Conservation (phyloP, 768 basidiomycete genomes). For the Russula earlei region DNA sequence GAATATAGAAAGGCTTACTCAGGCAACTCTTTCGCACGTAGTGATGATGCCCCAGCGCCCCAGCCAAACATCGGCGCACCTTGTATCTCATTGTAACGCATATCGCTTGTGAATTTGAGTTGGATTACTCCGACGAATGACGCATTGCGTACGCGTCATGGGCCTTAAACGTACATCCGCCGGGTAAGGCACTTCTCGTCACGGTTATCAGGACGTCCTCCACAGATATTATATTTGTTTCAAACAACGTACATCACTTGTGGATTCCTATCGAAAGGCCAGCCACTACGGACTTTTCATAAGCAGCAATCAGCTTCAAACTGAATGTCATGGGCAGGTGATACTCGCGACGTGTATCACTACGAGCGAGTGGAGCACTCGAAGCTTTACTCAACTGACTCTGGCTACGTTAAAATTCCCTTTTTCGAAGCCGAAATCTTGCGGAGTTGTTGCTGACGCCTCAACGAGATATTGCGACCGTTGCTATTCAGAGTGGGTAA, state of each 20-base stretch:
- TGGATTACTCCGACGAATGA: background rate
- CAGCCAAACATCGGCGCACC: background rate
- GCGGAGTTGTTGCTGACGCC: conserved; percentile 1
- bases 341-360: background rate
- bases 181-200: background rate
- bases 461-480: background rate
- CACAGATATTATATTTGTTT: background rate
- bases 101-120: background rate
- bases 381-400: background rate
- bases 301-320: background rate
- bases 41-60: background rate
- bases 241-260: background rate
- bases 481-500: background rate
- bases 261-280: background rate
- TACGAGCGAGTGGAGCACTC: background rate
- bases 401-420: background rate
- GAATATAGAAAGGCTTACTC: background rate
- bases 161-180: too few species aligned
- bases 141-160: background rate
- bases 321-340: background rate
- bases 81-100: background rate
- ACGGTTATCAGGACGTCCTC: background rate
- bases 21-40: background rate
- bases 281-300: background rate
- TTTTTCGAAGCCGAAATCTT: background rate